Evolutionary conservation across 1,139 yeast species (phyloP), one percentile per base, ranked within the genome.

Genomic region (Dujonia santamariae): DNA sequence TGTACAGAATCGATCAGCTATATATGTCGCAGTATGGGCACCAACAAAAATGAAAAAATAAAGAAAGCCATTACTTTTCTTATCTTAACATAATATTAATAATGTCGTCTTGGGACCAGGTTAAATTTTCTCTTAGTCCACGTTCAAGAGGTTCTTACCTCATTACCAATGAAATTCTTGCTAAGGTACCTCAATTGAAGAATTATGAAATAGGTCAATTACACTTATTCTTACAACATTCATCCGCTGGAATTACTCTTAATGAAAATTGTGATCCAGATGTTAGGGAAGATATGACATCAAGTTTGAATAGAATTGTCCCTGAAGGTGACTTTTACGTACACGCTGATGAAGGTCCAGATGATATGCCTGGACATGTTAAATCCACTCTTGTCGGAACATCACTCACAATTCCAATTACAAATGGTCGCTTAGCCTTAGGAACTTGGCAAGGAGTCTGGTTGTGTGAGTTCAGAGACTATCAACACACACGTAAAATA

Each of bases 381-480:
- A 80, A 83, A 49, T 70, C 84, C 22, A 61, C 80, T 28, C 59
- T 82, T 31, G 71, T 83, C 8, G 94, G 95, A 18, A 81, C 77
- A 2, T 70, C 78, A 9, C 61, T 85, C 28, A 65, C 74, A 11
- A 75, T 85, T 31, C 95, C 95, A 2, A 83, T 85, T 35, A 53
- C 70, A 13, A 74, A 83, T 46, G 95, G 95, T 0, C 56, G 65
- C 31, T 59, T 85, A 39, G 83, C 81, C 1, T 67, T 80, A 0
- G 95, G 95, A 3, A 84, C 92, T 1, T 85, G 95, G 95, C 95
- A 85, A 52, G 95, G 94, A 0, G 71, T 85, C 30, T 84, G 83
- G 65, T 62, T 82, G 32, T 68, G 85, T 47, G 95, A 85, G 54
- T 85, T 85, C 56, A 67, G 95, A 48, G 67, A 68, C 30, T 71